Percentiles rank a stretch among this genome's conserved stretches.
Evolutionary conservation across 768 basidiomycete genomes (phyloP).

Genomic region (Lentinula guzmanii): DNA sequence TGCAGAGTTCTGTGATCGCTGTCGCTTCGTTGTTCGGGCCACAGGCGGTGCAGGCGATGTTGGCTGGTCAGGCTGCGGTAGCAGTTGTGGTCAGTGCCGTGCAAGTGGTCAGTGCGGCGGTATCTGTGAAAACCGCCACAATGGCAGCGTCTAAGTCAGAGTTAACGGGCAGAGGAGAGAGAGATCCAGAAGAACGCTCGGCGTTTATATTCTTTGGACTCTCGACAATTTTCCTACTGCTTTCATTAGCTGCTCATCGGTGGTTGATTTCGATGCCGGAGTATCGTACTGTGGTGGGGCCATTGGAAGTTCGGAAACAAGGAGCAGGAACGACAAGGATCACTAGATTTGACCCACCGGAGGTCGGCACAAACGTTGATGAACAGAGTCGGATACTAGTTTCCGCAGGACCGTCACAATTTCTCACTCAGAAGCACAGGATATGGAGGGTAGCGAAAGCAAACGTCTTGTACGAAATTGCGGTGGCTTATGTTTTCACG

Average conservation of each 20-base stretch:
- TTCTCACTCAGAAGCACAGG: slow-evolving; percentile 31
- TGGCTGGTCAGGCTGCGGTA: slow-evolving; percentile 83
- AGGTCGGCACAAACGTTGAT: slow-evolving; percentile 16
- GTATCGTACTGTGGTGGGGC: slow-evolving; percentile 50
- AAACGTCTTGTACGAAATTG: slow-evolving; percentile 66
- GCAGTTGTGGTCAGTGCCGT: slow-evolving; percentile 77
- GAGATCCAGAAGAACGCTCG: slow-evolving; percentile 56
- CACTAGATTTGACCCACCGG: slow-evolving; percentile 4
- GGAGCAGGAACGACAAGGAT: neutral
- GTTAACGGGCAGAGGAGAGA: slow-evolving; percentile 10
- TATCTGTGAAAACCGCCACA: slow-evolving; percentile 46
- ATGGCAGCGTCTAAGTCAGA: slow-evolving; percentile 14
- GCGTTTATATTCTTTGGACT: slow-evolving; percentile 72
- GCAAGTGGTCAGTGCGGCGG: slow-evolving; percentile 47
- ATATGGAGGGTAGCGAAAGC: slow-evolving; percentile 51
- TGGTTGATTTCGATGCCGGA: slow-evolving; percentile 54
- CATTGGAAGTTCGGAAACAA: slow-evolving; percentile 28
- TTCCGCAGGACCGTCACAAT: slow-evolving; percentile 19
- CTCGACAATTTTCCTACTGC: slow-evolving; percentile 58
- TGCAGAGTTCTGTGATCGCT: slow-evolving; percentile 73
- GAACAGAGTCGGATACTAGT: slow-evolving; percentile 30
- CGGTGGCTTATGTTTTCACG: slow-evolving; percentile 70
- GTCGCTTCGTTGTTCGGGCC: slow-evolving; percentile 80
- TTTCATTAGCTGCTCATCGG: slow-evolving; percentile 45
- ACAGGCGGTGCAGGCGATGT: slow-evolving; percentile 62